Base-by-base conservation (phyloP, 2,329 filamentous ascomycete genomes). In the Thelonectria blattea region DNA sequence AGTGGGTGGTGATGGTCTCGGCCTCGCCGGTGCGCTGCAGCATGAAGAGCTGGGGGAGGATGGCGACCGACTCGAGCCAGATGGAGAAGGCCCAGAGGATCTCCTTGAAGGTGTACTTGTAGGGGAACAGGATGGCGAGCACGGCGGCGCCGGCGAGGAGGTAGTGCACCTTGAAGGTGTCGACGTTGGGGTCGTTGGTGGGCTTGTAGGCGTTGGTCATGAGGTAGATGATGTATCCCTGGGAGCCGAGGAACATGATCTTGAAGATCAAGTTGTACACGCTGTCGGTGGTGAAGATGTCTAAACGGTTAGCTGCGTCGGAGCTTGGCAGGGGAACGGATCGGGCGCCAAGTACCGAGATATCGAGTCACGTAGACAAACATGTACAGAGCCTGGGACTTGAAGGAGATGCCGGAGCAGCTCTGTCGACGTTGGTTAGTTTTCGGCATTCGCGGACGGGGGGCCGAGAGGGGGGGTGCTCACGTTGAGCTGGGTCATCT, bases 1-100 rank as follows among this genome's bases (percentile, higher is more conserved):
- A 99, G 79, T 99, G 94, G 1, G 93, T 97, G 12, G 95, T 99
- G 74, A 99, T 99, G n/a, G 95, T 97, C 80, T 99, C 95, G 11
- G 95, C 96, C 80, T 98, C 94, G 68, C 95, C 96, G 0, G 95
- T 99, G 71, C 95, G 86, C 80, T 99, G 95, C 65, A 99, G 84
- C 92, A 99, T 96, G 79, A 99, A 98, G 54, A 99, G 86, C 81
- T 99, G 95, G 2, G 95, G 95, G 62, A 99, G 85, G 70, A 99
- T 99, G 53, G 95, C 95, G 17, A 99, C 95, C 5, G 91, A 90
- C 81, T 99, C 95, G 32, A 99, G 86, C 95, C 95, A 99, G 76
- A 99, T 97, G 55, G 91, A 96, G 78, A 98, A 99, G 20, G 95
- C 91, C 95, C 95, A 99, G 50, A 96, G 84, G 64, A 99, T 92